A percentile compares a stretch with the other conserved stretches of the same genome.
Evolutionary conservation across 169 alveolate species (phyloP).

Genomic region (Eimeria acervulina): DNA sequence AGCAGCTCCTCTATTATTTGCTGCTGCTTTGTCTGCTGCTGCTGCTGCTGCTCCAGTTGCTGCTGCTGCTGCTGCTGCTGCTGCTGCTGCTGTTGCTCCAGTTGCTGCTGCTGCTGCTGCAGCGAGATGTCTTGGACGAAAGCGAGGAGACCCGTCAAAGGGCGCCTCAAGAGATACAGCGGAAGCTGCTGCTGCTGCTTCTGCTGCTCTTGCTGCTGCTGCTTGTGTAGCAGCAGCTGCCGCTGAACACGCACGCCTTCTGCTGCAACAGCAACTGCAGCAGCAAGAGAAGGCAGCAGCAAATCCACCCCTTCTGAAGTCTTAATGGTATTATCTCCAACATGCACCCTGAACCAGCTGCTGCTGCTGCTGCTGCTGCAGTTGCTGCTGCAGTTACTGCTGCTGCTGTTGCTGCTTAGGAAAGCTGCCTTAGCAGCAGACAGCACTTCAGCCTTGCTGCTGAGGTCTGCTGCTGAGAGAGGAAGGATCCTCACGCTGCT

Average conservation of each 20-base stretch:
- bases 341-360: not conserved
- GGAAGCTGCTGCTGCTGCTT: slow-evolving; percentile 21
- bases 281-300: slow-evolving; percentile 65
- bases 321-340: not conserved
- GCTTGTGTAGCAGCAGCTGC: not conserved
- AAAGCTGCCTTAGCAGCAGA: not conserved
- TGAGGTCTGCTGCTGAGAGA: not conserved
- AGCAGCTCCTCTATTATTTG: slow-evolving; percentile 29
- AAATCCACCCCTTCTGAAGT: slow-evolving; percentile 16
- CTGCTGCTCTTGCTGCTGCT: not conserved
- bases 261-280: slow-evolving; percentile 58
- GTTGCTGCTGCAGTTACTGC: slow-evolving; percentile 5
- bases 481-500: not conserved
- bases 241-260: not conserved
- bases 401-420: not conserved
- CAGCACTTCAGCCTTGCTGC: not conserved
- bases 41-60: not conserved
- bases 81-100: not conserved
- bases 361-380: slow-evolving; percentile 19
- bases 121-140: not conserved
- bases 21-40: slow-evolving; percentile 5
- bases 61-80: slow-evolving; percentile 40
- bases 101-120: slow-evolving; percentile 29
- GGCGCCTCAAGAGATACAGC: slow-evolving; percentile 33
- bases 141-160: not conserved